These are phyloP conservation scores for Acarospora socialis DNA, from an alignment of 2,329 filamentous ascomycete genomes.

Conservation along the genomic window DNA sequence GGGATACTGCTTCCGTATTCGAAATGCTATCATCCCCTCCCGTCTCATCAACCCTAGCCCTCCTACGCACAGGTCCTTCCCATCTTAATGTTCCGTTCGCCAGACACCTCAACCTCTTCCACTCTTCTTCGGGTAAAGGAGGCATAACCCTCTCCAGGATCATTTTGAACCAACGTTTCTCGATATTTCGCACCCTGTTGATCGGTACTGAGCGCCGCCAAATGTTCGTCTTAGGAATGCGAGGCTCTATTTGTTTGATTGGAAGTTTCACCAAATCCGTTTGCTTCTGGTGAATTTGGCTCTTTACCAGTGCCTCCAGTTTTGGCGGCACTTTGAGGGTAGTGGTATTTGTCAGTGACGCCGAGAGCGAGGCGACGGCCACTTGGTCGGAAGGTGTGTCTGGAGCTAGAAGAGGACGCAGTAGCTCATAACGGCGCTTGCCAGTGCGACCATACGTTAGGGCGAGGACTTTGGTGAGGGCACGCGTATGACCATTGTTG, in stretches of 20 bases:
- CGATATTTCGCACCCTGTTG: slow-evolving; percentile 29
- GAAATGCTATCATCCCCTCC: too few species aligned
- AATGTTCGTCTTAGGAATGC: slow-evolving; percentile 29
- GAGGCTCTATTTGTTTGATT: too few species aligned
- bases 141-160: slow-evolving; percentile 29
- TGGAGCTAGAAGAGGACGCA: slow-evolving; percentile 23
- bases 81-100: slow-evolving; percentile 19
- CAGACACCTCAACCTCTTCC: slow-evolving; percentile 28
- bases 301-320: too few species aligned
- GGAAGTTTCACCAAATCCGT: too few species aligned
- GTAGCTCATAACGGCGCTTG: slow-evolving; percentile 34
- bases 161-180: slow-evolving; percentile 29
- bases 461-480: slow-evolving; percentile 38
- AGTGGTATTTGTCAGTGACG: background rate
- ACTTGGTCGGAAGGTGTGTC: slow-evolving; percentile 16
- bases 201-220: slow-evolving; percentile 34
- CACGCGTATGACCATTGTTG: slow-evolving; percentile 39
- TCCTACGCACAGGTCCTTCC: slow-evolving; percentile 8
- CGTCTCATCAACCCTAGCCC: too few species aligned
- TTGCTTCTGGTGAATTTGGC: too few species aligned
- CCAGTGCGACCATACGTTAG: slow-evolving; percentile 45
- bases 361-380: slow-evolving; percentile 9
- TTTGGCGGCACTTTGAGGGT: too few species aligned
- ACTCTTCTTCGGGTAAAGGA: slow-evolving; percentile 31
- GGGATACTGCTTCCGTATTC: too few species aligned